phyloP scores from a whole-genome alignment of 2,329 filamentous ascomycete genomes.

The Neopestalotiopsis rosae region DNA sequence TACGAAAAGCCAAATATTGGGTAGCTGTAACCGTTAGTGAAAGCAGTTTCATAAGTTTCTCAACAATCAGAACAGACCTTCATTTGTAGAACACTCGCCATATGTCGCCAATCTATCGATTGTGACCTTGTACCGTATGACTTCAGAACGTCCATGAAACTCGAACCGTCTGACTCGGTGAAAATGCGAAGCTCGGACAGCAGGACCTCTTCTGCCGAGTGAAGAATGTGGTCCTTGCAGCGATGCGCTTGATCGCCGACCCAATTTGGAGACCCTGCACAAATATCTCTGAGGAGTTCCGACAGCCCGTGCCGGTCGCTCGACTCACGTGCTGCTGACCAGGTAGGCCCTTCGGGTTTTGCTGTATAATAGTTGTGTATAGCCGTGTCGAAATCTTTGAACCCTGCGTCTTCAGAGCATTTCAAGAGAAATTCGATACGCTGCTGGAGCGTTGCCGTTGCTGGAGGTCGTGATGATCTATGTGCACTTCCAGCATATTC shows the following conservation, averaged over 20 bases:
- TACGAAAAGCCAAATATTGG: conserved; percentile 3
- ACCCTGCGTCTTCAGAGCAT: neutral
- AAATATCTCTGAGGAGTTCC: neutral
- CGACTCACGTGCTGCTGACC: neutral
- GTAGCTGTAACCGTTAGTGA: neutral
- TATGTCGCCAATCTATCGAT: neutral
- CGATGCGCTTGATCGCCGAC: neutral
- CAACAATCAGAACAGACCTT: neutral
- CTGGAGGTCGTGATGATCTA: neutral
- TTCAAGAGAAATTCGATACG: conserved; percentile 2
- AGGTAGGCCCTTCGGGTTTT: neutral
- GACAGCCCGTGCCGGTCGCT: conserved; percentile 5
- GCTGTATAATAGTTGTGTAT: conserved; percentile 6
- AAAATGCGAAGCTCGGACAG: neutral
- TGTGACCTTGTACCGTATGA: neutral
- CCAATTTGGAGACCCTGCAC: neutral
- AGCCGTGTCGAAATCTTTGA: conserved; percentile 8
- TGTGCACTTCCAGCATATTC: neutral
- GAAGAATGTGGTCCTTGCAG: neutral
- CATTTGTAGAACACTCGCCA: neutral
- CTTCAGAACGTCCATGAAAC: neutral
- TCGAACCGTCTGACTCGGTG: neutral
- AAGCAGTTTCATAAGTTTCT: neutral
- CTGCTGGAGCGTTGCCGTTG: conserved; percentile 1
- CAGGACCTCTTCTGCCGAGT: conserved; percentile 7